Conservation (phyloP, 306 rosid genomes). For the Pyrus betulifolia region DNA sequence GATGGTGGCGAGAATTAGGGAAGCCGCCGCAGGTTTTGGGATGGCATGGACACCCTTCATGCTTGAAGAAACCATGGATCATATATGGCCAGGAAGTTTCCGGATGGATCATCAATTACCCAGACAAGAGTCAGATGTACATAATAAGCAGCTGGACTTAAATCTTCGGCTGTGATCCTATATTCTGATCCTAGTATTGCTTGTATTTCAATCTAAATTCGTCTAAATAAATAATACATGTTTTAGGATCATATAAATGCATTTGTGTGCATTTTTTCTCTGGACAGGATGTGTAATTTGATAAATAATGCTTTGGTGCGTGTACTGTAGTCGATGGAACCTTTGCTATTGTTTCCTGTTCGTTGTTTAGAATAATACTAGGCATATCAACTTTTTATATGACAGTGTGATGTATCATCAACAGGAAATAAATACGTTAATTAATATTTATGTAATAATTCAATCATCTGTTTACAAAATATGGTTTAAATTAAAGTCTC, state of each 20-base stretch:
- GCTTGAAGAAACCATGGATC: constrained; percentile 37
- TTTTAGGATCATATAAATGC: too few relatives aligned
- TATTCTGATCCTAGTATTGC: background rate
- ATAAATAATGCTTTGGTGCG: background rate
- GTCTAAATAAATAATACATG: background rate
- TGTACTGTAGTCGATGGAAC: background rate
- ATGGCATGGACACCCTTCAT: constrained; percentile 38
- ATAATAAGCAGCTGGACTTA: constrained; percentile 40
- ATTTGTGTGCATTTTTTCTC: too few relatives aligned
- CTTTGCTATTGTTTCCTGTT: background rate
- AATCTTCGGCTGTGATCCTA: constrained; percentile 49
- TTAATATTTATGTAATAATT: too few relatives aligned
- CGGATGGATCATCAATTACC: constrained; percentile 18
- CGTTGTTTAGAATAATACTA: background rate
- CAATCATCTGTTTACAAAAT: too few relatives aligned
- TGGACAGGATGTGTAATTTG: too few relatives aligned
- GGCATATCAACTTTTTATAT: too few relatives aligned
- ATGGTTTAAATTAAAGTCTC: too few relatives aligned
- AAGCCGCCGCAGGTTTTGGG: constrained; percentile 16
- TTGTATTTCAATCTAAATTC: constrained; percentile 1
- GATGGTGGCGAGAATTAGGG: constrained; percentile 31
- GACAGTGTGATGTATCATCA: too few relatives aligned
- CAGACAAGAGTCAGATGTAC: constrained; percentile 19
- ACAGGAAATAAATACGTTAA: too few relatives aligned
- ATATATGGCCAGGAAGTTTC: constrained; percentile 66